Conservation (phyloP, 805 yeast genomes). For the Millerozyma acaciae region DNA sequence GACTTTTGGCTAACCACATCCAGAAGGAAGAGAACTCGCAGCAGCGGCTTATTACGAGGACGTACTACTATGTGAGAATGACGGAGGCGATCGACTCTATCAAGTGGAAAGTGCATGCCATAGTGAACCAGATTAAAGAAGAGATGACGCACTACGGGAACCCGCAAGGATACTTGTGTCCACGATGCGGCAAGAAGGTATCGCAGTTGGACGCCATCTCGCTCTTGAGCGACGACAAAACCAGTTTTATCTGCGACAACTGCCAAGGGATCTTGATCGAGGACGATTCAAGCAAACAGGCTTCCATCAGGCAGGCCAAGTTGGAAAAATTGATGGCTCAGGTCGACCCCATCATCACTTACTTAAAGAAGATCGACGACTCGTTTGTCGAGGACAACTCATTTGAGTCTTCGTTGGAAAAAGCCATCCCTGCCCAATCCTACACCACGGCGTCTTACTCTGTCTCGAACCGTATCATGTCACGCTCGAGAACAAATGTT, state of each 20-base stretch:
- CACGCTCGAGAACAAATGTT: conserved; percentile 27
- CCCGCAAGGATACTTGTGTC: conserved; percentile 93
- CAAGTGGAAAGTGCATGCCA: conserved; percentile 91
- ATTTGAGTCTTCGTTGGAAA: conserved; percentile 57
- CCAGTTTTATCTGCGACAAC: conserved; percentile 78
- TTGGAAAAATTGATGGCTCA: conserved; percentile 84
- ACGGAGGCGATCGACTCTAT: conserved; percentile 94
- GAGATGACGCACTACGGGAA: conserved; percentile 81
- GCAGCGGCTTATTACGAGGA: conserved; percentile 64
- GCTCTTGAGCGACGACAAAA: conserved; percentile 70
- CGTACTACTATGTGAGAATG: conserved; percentile 81
- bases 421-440: conserved; percentile 81
- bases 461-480: conserved; percentile 42
- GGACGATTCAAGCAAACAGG: conserved; percentile 83
- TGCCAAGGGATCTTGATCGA: conserved; percentile 78
- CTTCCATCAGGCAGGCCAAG: conserved; percentile 73
- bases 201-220: conserved; percentile 87
- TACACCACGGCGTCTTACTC: conserved; percentile 66
- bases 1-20: conserved; percentile 64
- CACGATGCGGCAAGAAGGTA: conserved; percentile 75
- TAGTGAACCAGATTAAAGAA: conserved; percentile 73
- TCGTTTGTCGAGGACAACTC: conserved; percentile 36
- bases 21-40: conserved; percentile 58
- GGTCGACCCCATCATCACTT: conserved; percentile 80
- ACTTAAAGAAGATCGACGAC: conserved; percentile 55